phyloP scores from a whole-genome alignment of 768 basidiomycete species.

The Xerocomus spinulosus region DNA sequence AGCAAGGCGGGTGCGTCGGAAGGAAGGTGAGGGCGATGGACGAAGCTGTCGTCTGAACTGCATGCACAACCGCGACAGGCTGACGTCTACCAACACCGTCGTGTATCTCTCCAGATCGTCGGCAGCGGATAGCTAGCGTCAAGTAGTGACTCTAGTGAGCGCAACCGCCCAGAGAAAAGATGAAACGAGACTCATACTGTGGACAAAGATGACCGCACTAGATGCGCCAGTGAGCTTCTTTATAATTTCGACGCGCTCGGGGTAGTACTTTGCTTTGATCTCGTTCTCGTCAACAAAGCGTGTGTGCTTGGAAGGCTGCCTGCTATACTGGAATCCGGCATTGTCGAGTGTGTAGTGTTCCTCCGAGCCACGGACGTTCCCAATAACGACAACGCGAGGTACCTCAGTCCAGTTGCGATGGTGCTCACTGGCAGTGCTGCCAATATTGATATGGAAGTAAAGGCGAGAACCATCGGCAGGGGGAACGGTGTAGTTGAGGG shows the following conservation, averaged over 20 bases:
- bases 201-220: constrained; percentile 39
- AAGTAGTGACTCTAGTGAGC: too few species aligned
- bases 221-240: constrained; percentile 39
- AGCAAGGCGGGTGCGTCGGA: constrained; percentile 38
- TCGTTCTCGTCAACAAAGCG: constrained; percentile 34
- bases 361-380: constrained; percentile 35
- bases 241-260: constrained; percentile 35
- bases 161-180: too few species aligned
- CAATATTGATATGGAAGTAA: constrained; percentile 16
- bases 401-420: constrained; percentile 22
- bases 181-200: constrained; percentile 26
- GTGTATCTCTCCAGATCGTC: constrained; percentile 32
- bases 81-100: constrained; percentile 40
- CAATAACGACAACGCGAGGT: constrained; percentile 15
- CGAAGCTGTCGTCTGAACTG: constrained; percentile 42
- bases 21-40: constrained; percentile 39
- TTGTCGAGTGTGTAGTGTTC: constrained; percentile 28
- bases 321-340: constrained; percentile 35
- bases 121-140: constrained; percentile 41
- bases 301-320: constrained; percentile 20
- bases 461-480: constrained; percentile 17
- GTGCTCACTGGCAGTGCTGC: constrained; percentile 9
- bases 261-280: constrained; percentile 37
- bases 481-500: constrained; percentile 17
- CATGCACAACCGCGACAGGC: constrained; percentile 40